Percentiles rank a stretch among this genome's conserved stretches.
phyloP scores from a whole-genome alignment of 352 stramenopile genomes.

The Phytophthora brassicae region DNA sequence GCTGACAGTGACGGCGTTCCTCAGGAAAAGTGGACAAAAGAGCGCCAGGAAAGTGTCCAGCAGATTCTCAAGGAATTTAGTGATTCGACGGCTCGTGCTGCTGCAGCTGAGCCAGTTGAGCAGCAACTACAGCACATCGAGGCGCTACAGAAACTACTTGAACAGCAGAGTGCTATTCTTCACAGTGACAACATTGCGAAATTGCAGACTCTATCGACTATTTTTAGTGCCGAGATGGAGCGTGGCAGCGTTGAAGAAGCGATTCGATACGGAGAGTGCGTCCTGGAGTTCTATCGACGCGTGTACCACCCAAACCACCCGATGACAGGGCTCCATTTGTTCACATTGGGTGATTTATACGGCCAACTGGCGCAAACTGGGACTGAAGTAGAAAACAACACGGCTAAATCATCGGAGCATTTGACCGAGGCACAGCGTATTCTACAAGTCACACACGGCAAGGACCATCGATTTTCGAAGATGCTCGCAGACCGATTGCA shows the following conservation, averaged over 20 bases:
- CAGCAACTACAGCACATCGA: slow-evolving; percentile 31
- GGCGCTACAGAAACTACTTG: slow-evolving; percentile 27
- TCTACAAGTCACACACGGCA: slow-evolving; percentile 57
- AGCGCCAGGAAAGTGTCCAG: slow-evolving; percentile 33
- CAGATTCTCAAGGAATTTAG: slow-evolving; percentile 24
- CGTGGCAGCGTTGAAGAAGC: slow-evolving; percentile 32
- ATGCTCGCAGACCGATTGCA: slow-evolving; percentile 40
- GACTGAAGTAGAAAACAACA: slow-evolving; percentile 6
- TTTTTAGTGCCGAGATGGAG: slow-evolving; percentile 66
- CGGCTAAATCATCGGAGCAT: slow-evolving; percentile 27
- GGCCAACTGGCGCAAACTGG: slow-evolving; percentile 16
- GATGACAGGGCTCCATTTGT: slow-evolving; percentile 62
- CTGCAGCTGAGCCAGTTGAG: slow-evolving; percentile 1
- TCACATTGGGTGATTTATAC: slow-evolving; percentile 65
- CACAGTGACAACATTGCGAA: slow-evolving; percentile 48
- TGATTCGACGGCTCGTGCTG: slow-evolving; percentile 13
- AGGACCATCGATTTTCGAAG: slow-evolving; percentile 43
- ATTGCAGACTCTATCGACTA: slow-evolving; percentile 45
- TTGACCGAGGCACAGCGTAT: slow-evolving; percentile 44
- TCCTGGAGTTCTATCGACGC: slow-evolving; percentile 61
- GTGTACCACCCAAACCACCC: slow-evolving; percentile 65
- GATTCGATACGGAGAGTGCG: slow-evolving; percentile 40
- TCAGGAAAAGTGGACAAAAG: slow-evolving; percentile 37
- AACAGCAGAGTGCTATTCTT: slow-evolving; percentile 31
- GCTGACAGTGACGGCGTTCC: slow-evolving; percentile 48